Base-by-base conservation (phyloP, 495 filamentous ascomycete species). In the Hypoxylon rickii region DNA sequence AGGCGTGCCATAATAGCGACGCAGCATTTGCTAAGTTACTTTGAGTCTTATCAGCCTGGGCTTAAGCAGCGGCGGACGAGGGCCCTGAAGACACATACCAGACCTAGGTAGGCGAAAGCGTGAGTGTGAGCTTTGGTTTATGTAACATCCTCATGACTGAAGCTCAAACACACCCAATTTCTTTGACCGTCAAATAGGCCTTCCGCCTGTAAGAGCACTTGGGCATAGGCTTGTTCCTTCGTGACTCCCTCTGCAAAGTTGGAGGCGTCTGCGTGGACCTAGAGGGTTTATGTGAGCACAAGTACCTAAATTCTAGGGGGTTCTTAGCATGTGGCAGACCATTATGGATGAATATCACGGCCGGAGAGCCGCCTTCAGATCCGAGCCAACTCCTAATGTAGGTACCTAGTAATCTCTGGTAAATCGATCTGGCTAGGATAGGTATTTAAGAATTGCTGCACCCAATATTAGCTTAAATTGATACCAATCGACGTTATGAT, bases 251-350 rank as follows among this genome's bases (percentile, higher is more conserved):
- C 61, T 31, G 75, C 75, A 73, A 96, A 96, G 58, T 81, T 89
- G 16, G 90, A 90, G 18, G 89, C 80, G 63, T 96, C 90, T 40
- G 91, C 90, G 76, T 96, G 92, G 39, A 92, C 89, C 92, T 96
- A 48, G 29, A 11, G 19, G 16, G 36, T 53, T 7, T 63, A 34
- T 50, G 62, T 64, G n/a, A 55, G 56, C 8, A 29, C 10, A 10
- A 29, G 4, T 29, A n/a, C n/a, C n/a, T n/a, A n/a, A n/a, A n/a
- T n/a, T n/a, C n/a, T n/a, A n/a, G n/a, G n/a, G n/a, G n/a, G n/a
- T n/a, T n/a, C n/a, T n/a, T n/a, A n/a, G n/a, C n/a, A n/a, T n/a
- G n/a, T n/a, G n/a, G n/a, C n/a, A n/a, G n/a, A n/a, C n/a, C n/a
- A n/a, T n/a, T n/a, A n/a, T n/a, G n/a, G n/a, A n/a, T n/a, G n/a